Percentiles rank a stretch among this genome's conserved stretches.
phyloP scores from a whole-genome alignment of 2,329 filamentous ascomycete genomes.

The Diaporthe amygdali region DNA sequence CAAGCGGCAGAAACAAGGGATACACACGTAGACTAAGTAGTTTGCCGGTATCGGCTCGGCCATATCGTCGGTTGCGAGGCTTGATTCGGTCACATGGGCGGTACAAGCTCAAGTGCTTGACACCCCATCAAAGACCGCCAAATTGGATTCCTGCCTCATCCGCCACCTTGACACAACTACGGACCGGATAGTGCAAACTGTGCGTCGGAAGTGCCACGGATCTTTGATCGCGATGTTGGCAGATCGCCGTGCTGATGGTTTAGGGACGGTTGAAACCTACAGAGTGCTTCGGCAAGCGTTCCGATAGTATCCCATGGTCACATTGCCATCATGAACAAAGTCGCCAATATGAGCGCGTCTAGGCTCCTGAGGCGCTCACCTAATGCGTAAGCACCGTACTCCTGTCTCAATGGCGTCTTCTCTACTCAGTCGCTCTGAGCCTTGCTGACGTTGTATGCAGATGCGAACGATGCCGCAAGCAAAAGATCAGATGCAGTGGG shows the following conservation, averaged over 20 bases:
- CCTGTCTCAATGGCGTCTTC: no score
- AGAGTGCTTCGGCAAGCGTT: neutral
- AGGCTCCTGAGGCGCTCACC: neutral
- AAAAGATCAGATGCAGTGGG: constrained; percentile 51
- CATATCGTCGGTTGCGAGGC: no score
- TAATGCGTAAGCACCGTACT: neutral
- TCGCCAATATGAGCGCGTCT: neutral
- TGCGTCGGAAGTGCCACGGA: neutral
- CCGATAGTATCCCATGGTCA: neutral
- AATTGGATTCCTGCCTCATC: neutral
- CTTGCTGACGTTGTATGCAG: constrained; percentile 33
- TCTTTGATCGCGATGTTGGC: neutral
- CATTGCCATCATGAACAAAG: neutral
- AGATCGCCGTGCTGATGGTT: neutral
- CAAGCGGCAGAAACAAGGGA: no score
- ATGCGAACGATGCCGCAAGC: constrained; percentile 48
- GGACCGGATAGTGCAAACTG: neutral
- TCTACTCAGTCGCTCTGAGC: neutral
- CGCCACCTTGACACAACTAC: neutral
- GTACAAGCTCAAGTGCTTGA: no score
- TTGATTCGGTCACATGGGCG: no score
- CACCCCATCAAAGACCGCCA: neutral
- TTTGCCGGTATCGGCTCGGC: no score
- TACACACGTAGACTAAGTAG: no score
- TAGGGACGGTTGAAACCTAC: neutral